Conservation (phyloP, 768 basidiomycete species). For the Lanmaoa rubissima region DNA sequence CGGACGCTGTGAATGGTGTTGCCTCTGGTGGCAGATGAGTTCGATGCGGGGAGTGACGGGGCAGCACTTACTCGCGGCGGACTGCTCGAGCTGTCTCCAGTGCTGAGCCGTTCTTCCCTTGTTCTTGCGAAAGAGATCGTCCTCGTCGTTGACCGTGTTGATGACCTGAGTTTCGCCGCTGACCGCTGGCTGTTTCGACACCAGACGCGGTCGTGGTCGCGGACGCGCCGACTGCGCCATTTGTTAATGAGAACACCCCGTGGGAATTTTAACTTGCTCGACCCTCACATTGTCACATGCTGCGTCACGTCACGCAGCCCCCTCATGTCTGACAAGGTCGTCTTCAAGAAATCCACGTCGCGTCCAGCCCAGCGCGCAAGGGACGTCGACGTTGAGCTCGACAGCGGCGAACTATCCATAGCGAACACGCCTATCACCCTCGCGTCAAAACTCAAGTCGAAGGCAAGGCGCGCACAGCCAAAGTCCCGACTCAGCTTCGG, state of each 20-base stretch:
- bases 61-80: slow-evolving; percentile 49
- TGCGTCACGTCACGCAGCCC: slow-evolving; percentile 24
- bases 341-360: slow-evolving; percentile 44
- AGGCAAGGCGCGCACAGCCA: slow-evolving; percentile 61
- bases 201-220: slow-evolving; percentile 53
- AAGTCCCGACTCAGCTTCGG: slow-evolving; percentile 80
- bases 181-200: slow-evolving; percentile 20
- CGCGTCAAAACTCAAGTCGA: slow-evolving; percentile 68
- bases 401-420: not conserved
- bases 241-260: slow-evolving; percentile 18
- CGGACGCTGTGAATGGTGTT: slow-evolving; percentile 19
- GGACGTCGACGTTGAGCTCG: slow-evolving; percentile 38
- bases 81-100: slow-evolving; percentile 60
- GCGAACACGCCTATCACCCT: slow-evolving; percentile 55
- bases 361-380: slow-evolving; percentile 42
- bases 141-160: slow-evolving; percentile 47
- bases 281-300: slow-evolving; percentile 17
- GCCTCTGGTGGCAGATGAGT: slow-evolving; percentile 23
- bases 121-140: slow-evolving; percentile 71
- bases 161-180: slow-evolving; percentile 1
- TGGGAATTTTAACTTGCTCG: slow-evolving; percentile 22
- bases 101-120: slow-evolving; percentile 49
- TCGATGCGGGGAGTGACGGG: not conserved
- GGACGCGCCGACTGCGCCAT: slow-evolving; percentile 37
- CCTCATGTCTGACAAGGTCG: slow-evolving; percentile 28